Conservation (phyloP, 2,329 filamentous ascomycete species). For the Sporothrix globosa region DNA sequence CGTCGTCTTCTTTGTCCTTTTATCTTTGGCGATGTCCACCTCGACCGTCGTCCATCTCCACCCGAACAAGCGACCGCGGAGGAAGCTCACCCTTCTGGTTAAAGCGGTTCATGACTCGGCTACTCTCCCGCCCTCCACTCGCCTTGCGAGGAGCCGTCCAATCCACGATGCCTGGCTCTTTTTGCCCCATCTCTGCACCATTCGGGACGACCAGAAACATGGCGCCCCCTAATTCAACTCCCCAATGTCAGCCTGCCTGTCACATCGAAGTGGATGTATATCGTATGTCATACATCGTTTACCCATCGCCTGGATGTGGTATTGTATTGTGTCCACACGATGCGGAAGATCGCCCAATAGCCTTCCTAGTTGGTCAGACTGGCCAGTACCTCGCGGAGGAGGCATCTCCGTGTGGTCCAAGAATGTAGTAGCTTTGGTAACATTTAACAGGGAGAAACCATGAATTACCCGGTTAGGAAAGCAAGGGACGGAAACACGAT, state of each 20-base stretch:
- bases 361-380: no score
- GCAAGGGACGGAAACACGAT: not conserved
- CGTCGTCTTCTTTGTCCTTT: not conserved
- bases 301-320: not conserved
- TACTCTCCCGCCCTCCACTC: not conserved
- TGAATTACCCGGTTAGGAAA: not conserved
- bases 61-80: slow-evolving; percentile 3
- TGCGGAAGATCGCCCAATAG: slow-evolving; percentile 7
- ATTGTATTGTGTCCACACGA: slow-evolving; percentile 2
- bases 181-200: not conserved
- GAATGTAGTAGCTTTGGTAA: not conserved
- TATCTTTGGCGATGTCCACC: not conserved
- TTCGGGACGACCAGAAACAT: not conserved
- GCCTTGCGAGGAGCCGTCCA: not conserved
- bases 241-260: not conserved
- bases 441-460: not conserved
- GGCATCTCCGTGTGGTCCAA: not conserved
- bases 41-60: not conserved
- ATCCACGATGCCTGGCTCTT: not conserved
- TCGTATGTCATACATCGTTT: no score
- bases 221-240: not conserved
- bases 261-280: not conserved
- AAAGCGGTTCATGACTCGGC: not conserved
- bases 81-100: slow-evolving; percentile 13
- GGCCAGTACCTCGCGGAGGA: not conserved